Conservation (phyloP, 306 rosid genomes). For the Quercus parvula region DNA sequence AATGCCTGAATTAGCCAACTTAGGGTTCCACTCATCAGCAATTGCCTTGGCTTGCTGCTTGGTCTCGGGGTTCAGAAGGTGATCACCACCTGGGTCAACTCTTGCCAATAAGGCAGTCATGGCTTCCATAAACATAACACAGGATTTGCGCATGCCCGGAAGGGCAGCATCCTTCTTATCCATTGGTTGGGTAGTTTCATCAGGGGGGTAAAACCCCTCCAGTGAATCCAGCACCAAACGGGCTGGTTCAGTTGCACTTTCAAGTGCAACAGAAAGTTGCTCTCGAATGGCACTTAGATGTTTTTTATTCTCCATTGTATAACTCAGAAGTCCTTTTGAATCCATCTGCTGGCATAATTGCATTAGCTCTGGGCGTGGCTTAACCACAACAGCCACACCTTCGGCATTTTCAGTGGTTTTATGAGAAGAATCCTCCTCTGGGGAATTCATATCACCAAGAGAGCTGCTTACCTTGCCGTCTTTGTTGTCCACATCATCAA, state of each 20-base stretch:
- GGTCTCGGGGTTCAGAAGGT: slow-evolving; percentile 75
- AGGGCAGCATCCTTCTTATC: slow-evolving; percentile 65
- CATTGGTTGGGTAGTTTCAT: slow-evolving; percentile 48
- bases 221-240: slow-evolving; percentile 75
- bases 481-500: slow-evolving; percentile 43
- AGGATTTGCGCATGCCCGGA: slow-evolving; percentile 66
- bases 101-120: slow-evolving; percentile 63
- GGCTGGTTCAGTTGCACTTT: slow-evolving; percentile 60
- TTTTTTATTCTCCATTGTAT: slow-evolving; percentile 49
- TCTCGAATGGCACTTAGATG: slow-evolving; percentile 39
- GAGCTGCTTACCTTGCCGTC: slow-evolving; percentile 70
- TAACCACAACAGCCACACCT: slow-evolving; percentile 50
- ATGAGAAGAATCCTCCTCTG: slow-evolving; percentile 50
- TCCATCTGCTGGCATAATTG: slow-evolving; percentile 68
- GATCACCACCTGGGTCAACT: slow-evolving; percentile 70
- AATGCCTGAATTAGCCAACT: slow-evolving; percentile 61
- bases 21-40: slow-evolving; percentile 87
- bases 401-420: slow-evolving; percentile 52
- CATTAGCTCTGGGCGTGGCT: slow-evolving; percentile 61
- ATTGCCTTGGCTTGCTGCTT: slow-evolving; percentile 89
- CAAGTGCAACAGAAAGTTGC: slow-evolving; percentile 72
- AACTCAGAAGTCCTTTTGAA: slow-evolving; percentile 67
- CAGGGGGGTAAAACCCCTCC: slow-evolving; percentile 78
- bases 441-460: slow-evolving; percentile 51
- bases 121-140: slow-evolving; percentile 62